Evolutionary conservation across 805 yeast genomes (phyloP).

Genomic region (Lipomyces yamadae): DNA sequence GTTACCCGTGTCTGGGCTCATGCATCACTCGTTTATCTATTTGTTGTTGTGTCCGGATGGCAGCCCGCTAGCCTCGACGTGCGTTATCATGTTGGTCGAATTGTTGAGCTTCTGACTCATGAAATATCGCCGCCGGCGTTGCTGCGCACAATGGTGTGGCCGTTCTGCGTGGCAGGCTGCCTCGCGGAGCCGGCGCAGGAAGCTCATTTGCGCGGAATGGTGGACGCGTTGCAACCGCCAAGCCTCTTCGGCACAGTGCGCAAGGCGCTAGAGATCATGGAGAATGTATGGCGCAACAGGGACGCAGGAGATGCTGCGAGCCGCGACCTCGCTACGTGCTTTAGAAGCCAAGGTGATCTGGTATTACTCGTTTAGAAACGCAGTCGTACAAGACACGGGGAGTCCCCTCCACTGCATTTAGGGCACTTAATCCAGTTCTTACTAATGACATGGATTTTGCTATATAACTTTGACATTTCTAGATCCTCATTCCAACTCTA

Average conservation of each 20-base stretch:
- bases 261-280: background rate
- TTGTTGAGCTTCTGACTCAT: background rate
- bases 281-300: background rate
- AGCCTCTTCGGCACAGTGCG: background rate
- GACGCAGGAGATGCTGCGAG: background rate
- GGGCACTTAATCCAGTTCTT: background rate
- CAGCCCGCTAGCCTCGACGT: slow-evolving; percentile 2
- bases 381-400: background rate
- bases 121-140: background rate
- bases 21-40: background rate
- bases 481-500: background rate
- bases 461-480: background rate
- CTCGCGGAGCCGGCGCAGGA: background rate
- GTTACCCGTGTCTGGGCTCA: background rate
- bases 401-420: background rate
- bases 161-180: background rate
- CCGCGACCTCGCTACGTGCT: slow-evolving; percentile 5
- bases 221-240: background rate
- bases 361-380: background rate
- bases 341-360: background rate
- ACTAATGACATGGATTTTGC: background rate
- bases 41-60: background rate
- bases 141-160: background rate
- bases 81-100: background rate
- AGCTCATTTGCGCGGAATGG: background rate